Base-by-base conservation (phyloP, 169 alveolate genomes). In the Theileria luwenshuni region DNA sequence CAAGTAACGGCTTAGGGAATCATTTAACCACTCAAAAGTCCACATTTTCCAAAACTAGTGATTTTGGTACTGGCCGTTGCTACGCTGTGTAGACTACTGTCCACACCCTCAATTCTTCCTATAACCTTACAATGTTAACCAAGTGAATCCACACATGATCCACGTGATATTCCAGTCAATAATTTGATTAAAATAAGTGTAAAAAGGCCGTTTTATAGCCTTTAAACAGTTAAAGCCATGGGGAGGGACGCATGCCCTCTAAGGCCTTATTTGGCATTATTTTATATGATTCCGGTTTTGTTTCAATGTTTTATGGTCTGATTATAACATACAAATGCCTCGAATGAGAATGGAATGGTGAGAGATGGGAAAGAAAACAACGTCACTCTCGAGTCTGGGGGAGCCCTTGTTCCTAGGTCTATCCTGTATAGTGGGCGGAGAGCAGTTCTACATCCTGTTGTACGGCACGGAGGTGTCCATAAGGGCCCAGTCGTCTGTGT, bases 371-470 rank as follows among this genome's bases (percentile, higher is more conserved):
- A 41, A 30, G 21, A 1, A 1, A 1, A 5, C 52, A n/a, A 51
- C 47, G 45, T 56, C 25, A 8, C 3, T 68, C 47, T 17, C 58
- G 25, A 21, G 51, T 38, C 1, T 68, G 25, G 23, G 21, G 32
- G 76, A 68, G 65, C 58, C 76, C 45, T 54, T 68, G 41, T 1
- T 68, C 0, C 52, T 68, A 3, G 76, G 76, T 0, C 21, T 38
- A 3, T 51, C 74, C 30, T 68, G 76, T 73, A 32, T 68, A 15
- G 19, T 68, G 21, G 74, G 76, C 74, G 19, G 38, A 5, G 76
- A 68, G 28, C 76, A 68, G 51, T 68, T 68, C 49, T 30, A 13
- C n/a, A 68, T 68, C 35, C 30, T 51, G 47, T 15, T 68, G 3
- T 68, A 0, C 3, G 73, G 51, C 30, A 68, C 64, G 19, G 12